Percentiles rank a stretch among this genome's conserved stretches.
Evolutionary conservation across 2,329 filamentous ascomycete species (phyloP).

Genomic region (Aspergillus pseudoglaucus): DNA sequence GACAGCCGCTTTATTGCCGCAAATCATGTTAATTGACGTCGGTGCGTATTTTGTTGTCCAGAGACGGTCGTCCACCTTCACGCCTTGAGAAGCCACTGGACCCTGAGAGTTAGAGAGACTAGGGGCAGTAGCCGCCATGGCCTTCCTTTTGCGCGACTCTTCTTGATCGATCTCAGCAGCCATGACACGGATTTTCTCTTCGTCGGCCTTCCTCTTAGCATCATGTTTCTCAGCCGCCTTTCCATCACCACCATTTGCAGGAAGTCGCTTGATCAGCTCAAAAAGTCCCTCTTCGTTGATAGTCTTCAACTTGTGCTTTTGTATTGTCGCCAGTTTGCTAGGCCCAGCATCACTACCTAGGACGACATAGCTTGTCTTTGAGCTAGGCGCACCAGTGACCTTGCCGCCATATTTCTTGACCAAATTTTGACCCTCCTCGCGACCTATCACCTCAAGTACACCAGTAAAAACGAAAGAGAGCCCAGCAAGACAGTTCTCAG

Average conservation of each 20-base stretch:
- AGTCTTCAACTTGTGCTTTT: conserved; percentile 71
- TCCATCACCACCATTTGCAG: conserved; percentile 78
- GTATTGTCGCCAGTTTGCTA: conserved; percentile 84
- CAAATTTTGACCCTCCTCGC: conserved; percentile 76
- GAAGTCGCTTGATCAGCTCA: conserved; percentile 71
- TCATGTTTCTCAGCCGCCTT: conserved; percentile 80
- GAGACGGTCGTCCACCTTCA: conserved; percentile 56
- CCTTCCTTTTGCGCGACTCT: conserved; percentile 49
- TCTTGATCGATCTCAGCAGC: conserved; percentile 80
- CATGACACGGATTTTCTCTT: conserved; percentile 72
- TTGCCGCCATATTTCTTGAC: conserved; percentile 95
- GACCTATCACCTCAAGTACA: conserved; percentile 68
- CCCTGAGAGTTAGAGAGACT: conserved; percentile 41
- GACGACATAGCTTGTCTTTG: conserved; percentile 90
- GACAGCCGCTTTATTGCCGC: conserved; percentile 85
- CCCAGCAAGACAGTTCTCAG: conserved; percentile 82
- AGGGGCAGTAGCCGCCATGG: conserved; percentile 45
- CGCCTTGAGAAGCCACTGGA: conserved; percentile 32
- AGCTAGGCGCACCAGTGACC: conserved; percentile 75
- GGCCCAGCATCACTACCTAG: conserved; percentile 87
- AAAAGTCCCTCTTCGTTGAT: conserved; percentile 93
- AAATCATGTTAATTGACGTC: conserved; percentile 76
- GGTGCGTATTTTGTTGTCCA: conserved; percentile 97
- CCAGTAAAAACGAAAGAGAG: conserved; percentile 95
- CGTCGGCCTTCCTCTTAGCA: conserved; percentile 77